Evolutionary conservation across 2,329 filamentous ascomycete genomes (phyloP), one percentile per base, ranked within the genome.

Genomic region (Hyphodiscus sp.): DNA sequence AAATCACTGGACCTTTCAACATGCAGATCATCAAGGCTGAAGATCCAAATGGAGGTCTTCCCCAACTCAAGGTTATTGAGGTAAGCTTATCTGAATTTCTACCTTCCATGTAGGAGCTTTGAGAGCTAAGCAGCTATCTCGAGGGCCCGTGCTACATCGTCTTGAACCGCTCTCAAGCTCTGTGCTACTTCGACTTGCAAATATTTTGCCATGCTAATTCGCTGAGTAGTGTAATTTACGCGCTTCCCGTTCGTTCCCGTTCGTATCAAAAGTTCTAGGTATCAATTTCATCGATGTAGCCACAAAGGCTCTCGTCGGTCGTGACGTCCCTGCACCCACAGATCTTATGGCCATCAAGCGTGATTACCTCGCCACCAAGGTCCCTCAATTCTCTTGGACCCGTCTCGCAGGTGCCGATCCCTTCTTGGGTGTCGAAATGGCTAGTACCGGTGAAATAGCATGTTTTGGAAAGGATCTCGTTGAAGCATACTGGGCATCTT

Each of bases 11-110:
- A 52, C 94, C 94, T 55, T 99, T 97, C 83, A 99, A 99, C 81
- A 97, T 99, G 92, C 94, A 99, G 70, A 95, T 99, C 73, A 97
- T 99, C 81, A 95, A 95, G 77, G 90, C 88, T 38, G 79, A 89
- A 13, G 77, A 87, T 66, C 82, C 86, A 30, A 84, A 89, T 55
- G 87, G 87, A 54, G 86, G 85, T 52, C 81, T 86, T 67, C 82
- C 88, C 33, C 78, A 81, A 26, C 82, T 97, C 61, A 96, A 96
- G 79, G 92, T 97, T 67, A 97, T 97, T 59, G 92, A 97, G 23
- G 23, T 26, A 26, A 26, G 23, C 8, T 26, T 26, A 8, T 26
- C 23, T 26, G 3, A 8, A 26, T 26, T 26, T 3, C 23, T 26
- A 26, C 8, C 8, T 4, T 26, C 23, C 23, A 26, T 26, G 23